Evolutionary conservation across 2,329 filamentous ascomycete species (phyloP), one percentile per base, ranked within the genome.

Genomic region (Ascochyta rabiei): DNA sequence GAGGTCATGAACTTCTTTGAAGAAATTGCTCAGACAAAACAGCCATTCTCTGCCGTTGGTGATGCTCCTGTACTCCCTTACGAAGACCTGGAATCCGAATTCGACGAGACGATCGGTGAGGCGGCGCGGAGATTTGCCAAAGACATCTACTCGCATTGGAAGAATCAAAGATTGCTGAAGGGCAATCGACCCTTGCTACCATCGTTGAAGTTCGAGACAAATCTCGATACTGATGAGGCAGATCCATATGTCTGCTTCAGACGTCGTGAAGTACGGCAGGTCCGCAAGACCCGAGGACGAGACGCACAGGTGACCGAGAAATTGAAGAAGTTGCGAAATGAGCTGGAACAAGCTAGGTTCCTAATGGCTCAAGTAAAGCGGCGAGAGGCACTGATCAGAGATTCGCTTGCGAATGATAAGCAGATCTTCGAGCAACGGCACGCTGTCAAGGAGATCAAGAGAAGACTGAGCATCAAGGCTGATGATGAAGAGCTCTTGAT

Each of bases 191-290:
- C 88, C 6, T 79, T 98, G 57, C 89, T 93, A 70, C 86, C 91
- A 7, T 82, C 81, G 19, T 85, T 98, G 73, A 97, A 97, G 79
- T 95, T 96, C 63, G 95, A 99, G 79, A 96, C 88, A 41, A 91
- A 95, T 60, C 89, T 91, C 72, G 93, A 98, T 62, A 96, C 89
- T 57, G 95, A 99, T 75, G 95, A 99, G 73, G 86, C 90, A 67
- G 95, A 99, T 77, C 95, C 95, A 43, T 99, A 96, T 78, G 93
- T 99, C 69, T 99, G 95, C 78, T 99, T 99, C 84, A 87, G 95
- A 72, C 87, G 95, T 66, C 90, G 95, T 61, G 95, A 99, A 77
- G 90, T 96, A 41, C 89, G 95, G 53, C 91, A 96, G 74, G 93
- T 92, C 44, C 89, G 95, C 67, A 99, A 98, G 79, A 99, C 95